These are phyloP conservation scores for Boletellus ananiceps DNA, from an alignment of 768 basidiomycete genomes.

Conservation along the genomic window DNA sequence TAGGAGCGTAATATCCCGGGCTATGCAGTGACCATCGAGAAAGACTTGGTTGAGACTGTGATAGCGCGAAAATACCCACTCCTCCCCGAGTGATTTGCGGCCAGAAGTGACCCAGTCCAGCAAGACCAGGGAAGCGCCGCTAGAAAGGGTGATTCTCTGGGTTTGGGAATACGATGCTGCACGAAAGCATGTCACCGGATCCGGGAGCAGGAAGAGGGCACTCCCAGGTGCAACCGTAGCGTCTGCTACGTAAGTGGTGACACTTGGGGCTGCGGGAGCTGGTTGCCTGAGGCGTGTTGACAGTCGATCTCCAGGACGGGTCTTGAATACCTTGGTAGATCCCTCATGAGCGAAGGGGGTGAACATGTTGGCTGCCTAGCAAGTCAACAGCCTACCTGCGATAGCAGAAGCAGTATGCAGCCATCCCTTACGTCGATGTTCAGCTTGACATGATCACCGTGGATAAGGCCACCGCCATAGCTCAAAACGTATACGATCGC, in stretches of 20 bases:
- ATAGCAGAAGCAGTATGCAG: slow-evolving; percentile 66
- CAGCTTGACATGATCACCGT: slow-evolving; percentile 71
- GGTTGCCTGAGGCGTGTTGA: slow-evolving; percentile 35
- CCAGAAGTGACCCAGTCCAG: slow-evolving; percentile 95
- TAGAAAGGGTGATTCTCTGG: slow-evolving; percentile 70
- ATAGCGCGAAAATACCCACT: slow-evolving; percentile 86
- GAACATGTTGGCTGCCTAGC: not conserved
- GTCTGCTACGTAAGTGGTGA: slow-evolving; percentile 62
- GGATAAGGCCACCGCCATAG: slow-evolving; percentile 91
- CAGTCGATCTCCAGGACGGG: slow-evolving; percentile 55
- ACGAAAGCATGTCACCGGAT: slow-evolving; percentile 91
- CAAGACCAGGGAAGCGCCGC: slow-evolving; percentile 59
- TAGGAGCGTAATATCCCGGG: slow-evolving; percentile 74
- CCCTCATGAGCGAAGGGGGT: slow-evolving; percentile 45
- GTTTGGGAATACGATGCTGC: slow-evolving; percentile 77
- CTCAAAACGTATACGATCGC: slow-evolving; percentile 75
- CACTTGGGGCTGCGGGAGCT: slow-evolving; percentile 6
- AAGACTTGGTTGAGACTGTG: slow-evolving; percentile 82
- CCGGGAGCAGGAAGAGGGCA: slow-evolving; percentile 78
- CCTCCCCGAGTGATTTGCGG: slow-evolving; percentile 74
- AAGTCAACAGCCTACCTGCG: slow-evolving; percentile 59
- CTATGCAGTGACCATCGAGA: slow-evolving; percentile 58
- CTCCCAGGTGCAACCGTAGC: slow-evolving; percentile 50
- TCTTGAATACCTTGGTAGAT: slow-evolving; percentile 93
- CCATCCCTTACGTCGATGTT: slow-evolving; percentile 53